Percentiles rank a stretch among this genome's conserved stretches.
Evolutionary conservation across 2,329 filamentous ascomycete genomes (phyloP).

Genomic region (Chaetomium sp.): DNA sequence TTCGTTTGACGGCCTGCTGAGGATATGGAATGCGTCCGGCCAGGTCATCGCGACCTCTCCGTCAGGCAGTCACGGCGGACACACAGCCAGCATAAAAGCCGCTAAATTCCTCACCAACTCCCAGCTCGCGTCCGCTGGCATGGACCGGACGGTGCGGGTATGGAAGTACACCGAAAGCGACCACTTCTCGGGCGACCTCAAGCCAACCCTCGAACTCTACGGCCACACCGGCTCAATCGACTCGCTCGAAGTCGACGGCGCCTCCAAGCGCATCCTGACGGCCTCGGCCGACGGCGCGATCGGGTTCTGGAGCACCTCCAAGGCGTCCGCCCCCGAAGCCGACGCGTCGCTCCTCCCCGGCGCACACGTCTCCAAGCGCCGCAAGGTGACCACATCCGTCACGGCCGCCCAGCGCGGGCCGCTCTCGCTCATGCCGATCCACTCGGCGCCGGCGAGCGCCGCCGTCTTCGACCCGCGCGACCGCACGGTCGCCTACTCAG

Average conservation of each 20-base stretch:
- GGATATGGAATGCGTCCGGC: slow-evolving; percentile 90
- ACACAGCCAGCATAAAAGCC: slow-evolving; percentile 76
- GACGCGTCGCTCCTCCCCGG: slow-evolving; percentile 69
- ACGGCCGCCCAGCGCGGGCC: slow-evolving; percentile 70
- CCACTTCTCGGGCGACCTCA: slow-evolving; percentile 63
- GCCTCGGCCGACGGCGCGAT: slow-evolving; percentile 81
- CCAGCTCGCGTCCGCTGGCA: slow-evolving; percentile 78
- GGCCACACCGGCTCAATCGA: slow-evolving; percentile 78
- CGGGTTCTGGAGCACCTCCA: slow-evolving; percentile 86
- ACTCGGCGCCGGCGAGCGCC: slow-evolving; percentile 74
- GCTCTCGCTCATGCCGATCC: slow-evolving; percentile 69
- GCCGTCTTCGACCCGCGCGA: slow-evolving; percentile 85
- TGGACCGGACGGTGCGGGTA: slow-evolving; percentile 82
- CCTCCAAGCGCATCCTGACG: slow-evolving; percentile 75
- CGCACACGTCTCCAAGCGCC: slow-evolving; percentile 71
- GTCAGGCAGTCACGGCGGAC: slow-evolving; percentile 67
- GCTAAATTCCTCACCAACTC: slow-evolving; percentile 78
- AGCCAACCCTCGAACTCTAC: slow-evolving; percentile 77
- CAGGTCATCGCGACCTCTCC: slow-evolving; percentile 77
- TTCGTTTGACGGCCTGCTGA: slow-evolving; percentile 85
- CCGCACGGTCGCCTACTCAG: slow-evolving; percentile 85
- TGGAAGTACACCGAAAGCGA: slow-evolving; percentile 82
- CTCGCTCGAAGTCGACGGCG: slow-evolving; percentile 67
- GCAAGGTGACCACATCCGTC: slow-evolving; percentile 64
- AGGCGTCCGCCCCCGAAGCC: slow-evolving; percentile 73